Conservation (phyloP, 441 rosid genomes). For the Metrosideros polymorpha region DNA sequence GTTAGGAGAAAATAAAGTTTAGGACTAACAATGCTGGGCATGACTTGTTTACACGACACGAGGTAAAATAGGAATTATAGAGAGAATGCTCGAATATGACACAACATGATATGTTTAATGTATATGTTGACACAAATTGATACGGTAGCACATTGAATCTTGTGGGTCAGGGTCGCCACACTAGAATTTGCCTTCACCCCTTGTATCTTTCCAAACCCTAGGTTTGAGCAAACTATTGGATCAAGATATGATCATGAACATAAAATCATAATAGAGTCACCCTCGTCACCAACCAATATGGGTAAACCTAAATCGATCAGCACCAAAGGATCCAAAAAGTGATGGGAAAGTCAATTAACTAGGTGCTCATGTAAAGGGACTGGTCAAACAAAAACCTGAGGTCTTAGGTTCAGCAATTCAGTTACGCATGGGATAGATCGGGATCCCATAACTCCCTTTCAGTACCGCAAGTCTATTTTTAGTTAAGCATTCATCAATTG, state of each 20-base stretch:
- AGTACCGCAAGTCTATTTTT: too few relatives aligned
- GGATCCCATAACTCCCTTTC: too few relatives aligned
- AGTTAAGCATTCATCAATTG: too few relatives aligned
- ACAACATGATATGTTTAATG: background rate
- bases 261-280: background rate
- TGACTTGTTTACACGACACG: too few relatives aligned
- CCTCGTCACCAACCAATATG: background rate
- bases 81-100: background rate
- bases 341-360: background rate
- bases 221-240: rapidly evolving
- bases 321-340: background rate
- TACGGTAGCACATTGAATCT: rapidly evolving
- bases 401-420: too few relatives aligned
- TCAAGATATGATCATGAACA: background rate
- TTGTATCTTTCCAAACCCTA: background rate
- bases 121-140: background rate
- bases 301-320: background rate
- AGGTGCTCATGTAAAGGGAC: background rate
- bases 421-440: too few relatives aligned
- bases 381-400: background rate
- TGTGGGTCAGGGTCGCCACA: background rate
- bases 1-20: background rate
- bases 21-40: background rate
- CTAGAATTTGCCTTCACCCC: rapidly evolving
- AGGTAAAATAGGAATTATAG: rapidly evolving